phyloP scores from a whole-genome alignment of 805 yeast genomes.

The Wickerhamiella azyma region DNA sequence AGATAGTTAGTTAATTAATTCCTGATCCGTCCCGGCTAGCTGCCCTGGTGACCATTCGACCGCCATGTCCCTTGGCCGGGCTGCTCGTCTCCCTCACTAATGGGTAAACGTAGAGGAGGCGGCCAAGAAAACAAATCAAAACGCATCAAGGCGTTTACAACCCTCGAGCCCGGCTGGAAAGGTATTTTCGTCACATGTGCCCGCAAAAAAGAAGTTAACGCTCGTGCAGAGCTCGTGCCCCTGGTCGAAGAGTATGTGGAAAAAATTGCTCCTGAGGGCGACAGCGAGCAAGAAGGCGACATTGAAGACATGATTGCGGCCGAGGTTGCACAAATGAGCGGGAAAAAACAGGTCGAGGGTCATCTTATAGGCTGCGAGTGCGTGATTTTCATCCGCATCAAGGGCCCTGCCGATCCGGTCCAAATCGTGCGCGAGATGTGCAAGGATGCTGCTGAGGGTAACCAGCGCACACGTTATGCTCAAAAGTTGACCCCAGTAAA shows the following conservation, averaged over 20 bases:
- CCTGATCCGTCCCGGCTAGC: no score
- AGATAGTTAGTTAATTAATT: neutral
- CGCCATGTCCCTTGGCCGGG: no score
- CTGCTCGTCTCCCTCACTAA: no score
- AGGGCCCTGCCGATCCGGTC: conserved; percentile 69
- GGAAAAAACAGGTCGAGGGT: conserved; percentile 19
- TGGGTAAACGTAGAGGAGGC: conserved; percentile 5
- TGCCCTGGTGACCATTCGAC: neutral
- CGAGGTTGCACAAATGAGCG: conserved; percentile 48
- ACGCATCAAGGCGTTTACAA: conserved; percentile 6
- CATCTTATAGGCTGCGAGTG: conserved; percentile 27
- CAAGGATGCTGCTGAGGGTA: conserved; percentile 38
- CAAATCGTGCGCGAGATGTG: conserved; percentile 52
- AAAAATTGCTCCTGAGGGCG: conserved; percentile 14
- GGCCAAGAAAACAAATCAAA: neutral
- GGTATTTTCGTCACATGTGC: conserved; percentile 87
- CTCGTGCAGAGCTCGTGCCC: conserved; percentile 17
- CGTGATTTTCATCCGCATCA: conserved; percentile 68
- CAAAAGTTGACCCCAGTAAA: conserved; percentile 75
- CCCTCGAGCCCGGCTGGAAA: conserved; percentile 65
- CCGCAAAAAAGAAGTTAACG: conserved; percentile 49
- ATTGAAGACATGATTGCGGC: conserved; percentile 64
- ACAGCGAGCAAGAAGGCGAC: conserved; percentile 32
- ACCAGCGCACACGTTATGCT: conserved; percentile 54
- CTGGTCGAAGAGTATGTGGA: conserved; percentile 27